Conservation (phyloP, 305 asterid species). For the Euphrasia arctica region DNA sequence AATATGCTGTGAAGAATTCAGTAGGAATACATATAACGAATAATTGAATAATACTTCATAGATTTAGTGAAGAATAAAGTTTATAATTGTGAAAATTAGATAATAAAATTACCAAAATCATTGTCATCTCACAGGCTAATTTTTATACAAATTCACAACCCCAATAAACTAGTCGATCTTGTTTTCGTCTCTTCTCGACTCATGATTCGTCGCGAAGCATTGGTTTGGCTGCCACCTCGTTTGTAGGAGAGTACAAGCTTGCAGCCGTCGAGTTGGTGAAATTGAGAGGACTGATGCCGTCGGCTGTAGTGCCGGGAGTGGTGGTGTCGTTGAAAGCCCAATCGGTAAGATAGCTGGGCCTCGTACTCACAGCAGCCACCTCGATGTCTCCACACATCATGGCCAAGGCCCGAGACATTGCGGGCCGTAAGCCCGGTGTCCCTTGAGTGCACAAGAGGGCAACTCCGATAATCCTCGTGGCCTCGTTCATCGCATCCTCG, state of each 20-base stretch:
- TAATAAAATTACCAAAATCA: no score
- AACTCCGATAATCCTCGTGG: conserved; percentile 34
- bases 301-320: neutral
- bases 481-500: conserved; percentile 47
- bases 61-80: no score
- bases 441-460: conserved; percentile 65
- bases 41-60: no score
- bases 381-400: conserved; percentile 59
- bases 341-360: conserved; percentile 55
- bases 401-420: conserved; percentile 68
- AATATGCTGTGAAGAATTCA: no score
- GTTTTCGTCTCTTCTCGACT: neutral
- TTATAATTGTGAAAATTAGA: no score
- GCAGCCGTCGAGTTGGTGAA: neutral
- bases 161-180: neutral
- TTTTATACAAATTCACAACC: neutral
- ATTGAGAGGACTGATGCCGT: neutral
- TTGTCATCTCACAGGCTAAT: no score
- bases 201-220: neutral
- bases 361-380: conserved; percentile 35
- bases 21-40: no score
- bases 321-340: conserved; percentile 32
- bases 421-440: conserved; percentile 47
- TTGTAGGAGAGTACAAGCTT: neutral
- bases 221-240: neutral